phyloP scores from a whole-genome alignment of 2,329 filamentous ascomycete genomes.

The Penicillium sp. region DNA sequence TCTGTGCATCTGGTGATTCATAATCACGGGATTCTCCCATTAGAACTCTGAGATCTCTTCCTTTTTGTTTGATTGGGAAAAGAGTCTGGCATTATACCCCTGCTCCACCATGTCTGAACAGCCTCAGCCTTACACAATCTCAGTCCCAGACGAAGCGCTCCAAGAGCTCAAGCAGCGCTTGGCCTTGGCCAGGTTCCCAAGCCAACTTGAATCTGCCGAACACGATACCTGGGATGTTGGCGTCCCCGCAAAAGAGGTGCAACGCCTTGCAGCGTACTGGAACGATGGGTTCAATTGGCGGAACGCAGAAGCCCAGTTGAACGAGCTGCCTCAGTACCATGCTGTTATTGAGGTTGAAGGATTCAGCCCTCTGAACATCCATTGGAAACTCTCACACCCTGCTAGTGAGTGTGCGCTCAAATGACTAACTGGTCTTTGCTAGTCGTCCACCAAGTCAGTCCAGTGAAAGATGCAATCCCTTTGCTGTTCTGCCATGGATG shows the following conservation, averaged over 20 bases:
- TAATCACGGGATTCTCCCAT: too few species aligned
- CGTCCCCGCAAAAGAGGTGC: constrained; percentile 16
- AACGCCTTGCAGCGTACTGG: constrained; percentile 59
- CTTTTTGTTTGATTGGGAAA: background rate
- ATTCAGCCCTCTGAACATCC: constrained; percentile 59
- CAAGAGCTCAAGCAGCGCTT: constrained; percentile 22
- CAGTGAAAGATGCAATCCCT: constrained; percentile 57
- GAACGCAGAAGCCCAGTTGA: constrained; percentile 57
- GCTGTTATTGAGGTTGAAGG: constrained; percentile 55
- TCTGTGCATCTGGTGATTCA: too few species aligned
- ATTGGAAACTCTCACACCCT: constrained; percentile 43
- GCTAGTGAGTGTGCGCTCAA: background rate
- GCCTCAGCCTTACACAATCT: constrained; percentile 14
- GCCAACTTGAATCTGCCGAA: constrained; percentile 18
- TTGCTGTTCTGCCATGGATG: constrained; percentile 67
- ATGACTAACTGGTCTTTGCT: background rate
- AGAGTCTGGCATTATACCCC: background rate
- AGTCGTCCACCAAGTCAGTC: constrained; percentile 57
- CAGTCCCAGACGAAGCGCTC: constrained; percentile 14
- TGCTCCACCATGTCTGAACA: constrained; percentile 12
- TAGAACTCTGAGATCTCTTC: too few species aligned
- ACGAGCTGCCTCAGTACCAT: constrained; percentile 59
- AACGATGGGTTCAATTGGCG: constrained; percentile 60
- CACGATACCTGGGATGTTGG: constrained; percentile 23
- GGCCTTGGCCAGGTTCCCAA: constrained; percentile 14